Evolutionary conservation across 2,329 filamentous ascomycete species (phyloP).

Genomic region (Hawksworthiomyces lignivorus): DNA sequence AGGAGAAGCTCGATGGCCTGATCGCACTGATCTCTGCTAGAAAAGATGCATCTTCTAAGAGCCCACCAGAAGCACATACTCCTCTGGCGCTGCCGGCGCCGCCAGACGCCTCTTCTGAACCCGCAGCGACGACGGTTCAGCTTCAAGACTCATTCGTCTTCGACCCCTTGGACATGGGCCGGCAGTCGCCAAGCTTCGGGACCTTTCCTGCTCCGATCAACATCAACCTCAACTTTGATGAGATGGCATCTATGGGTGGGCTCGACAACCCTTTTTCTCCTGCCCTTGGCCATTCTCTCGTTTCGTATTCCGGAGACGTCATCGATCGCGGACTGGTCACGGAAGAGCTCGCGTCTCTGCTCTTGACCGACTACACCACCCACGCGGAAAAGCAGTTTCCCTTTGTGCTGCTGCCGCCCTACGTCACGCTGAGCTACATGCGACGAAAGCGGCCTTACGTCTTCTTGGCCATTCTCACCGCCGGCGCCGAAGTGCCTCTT

Average conservation of each 20-base stretch:
- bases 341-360: slow-evolving; percentile 7
- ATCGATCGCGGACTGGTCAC: slow-evolving; percentile 13
- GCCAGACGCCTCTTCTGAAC: too few relatives aligned
- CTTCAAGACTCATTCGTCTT: background rate
- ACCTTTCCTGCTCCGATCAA: slow-evolving; percentile 1
- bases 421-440: slow-evolving; percentile 11
- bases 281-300: background rate
- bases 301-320: slow-evolving; percentile 7
- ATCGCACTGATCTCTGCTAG: slow-evolving; percentile 24
- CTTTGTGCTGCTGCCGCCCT: slow-evolving; percentile 14
- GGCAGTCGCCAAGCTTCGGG: too few relatives aligned
- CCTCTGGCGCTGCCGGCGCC: slow-evolving; percentile 14
- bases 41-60: slow-evolving; percentile 13
- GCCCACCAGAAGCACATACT: slow-evolving; percentile 4
- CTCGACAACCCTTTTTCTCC: background rate
- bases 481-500: slow-evolving; percentile 5
- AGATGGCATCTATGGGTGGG: background rate
- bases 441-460: slow-evolving; percentile 15
- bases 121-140: too few relatives aligned
- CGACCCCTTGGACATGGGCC: background rate
- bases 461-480: slow-evolving; percentile 15
- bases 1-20: slow-evolving; percentile 18
- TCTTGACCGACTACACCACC: slow-evolving; percentile 8
- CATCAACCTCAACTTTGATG: slow-evolving; percentile 3
- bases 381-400: slow-evolving; percentile 11